A percentile compares a stretch with the other conserved stretches of the same genome.
Conservation (phyloP, 179 eudicot species). For the Gypsophila paniculata region DNA sequence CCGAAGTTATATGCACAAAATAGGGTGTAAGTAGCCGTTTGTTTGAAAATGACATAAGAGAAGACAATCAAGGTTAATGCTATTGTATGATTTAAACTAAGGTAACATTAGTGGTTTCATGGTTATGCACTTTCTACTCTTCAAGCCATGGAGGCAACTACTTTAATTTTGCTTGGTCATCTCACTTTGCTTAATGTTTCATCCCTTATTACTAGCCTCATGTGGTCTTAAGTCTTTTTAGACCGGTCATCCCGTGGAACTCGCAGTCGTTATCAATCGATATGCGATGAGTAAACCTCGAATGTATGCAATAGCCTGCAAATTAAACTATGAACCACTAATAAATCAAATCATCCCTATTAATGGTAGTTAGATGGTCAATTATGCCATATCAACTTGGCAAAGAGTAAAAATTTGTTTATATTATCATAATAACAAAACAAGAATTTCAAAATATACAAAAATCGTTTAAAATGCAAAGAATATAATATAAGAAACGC, state of each 20-base stretch:
- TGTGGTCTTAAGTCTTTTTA: background rate
- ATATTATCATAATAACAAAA: no score
- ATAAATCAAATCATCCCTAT: no score
- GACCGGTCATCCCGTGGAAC: no score
- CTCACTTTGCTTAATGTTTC: conserved; percentile 1
- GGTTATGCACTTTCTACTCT: background rate
- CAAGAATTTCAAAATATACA: no score
- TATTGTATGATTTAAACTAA: conserved; percentile 1
- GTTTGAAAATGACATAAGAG: background rate
- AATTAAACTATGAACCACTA: no score
- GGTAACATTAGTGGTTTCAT: background rate
- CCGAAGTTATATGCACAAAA: background rate
- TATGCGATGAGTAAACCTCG: no score
- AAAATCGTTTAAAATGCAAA: no score
- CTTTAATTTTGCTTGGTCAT: background rate
- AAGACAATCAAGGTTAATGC: conserved; percentile 9
- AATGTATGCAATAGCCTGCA: no score
- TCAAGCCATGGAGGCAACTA: conserved; percentile 3
- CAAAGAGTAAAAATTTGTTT: no score
- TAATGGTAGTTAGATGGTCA: no score
- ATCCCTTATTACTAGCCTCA: background rate
- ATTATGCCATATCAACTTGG: background rate
- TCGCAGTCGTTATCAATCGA: no score
- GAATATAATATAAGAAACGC: no score
- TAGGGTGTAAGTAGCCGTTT: conserved; percentile 15